These are phyloP conservation scores for Helicocarpus griseus DNA, from an alignment of 2,329 filamentous ascomycete species.

Conservation along the genomic window DNA sequence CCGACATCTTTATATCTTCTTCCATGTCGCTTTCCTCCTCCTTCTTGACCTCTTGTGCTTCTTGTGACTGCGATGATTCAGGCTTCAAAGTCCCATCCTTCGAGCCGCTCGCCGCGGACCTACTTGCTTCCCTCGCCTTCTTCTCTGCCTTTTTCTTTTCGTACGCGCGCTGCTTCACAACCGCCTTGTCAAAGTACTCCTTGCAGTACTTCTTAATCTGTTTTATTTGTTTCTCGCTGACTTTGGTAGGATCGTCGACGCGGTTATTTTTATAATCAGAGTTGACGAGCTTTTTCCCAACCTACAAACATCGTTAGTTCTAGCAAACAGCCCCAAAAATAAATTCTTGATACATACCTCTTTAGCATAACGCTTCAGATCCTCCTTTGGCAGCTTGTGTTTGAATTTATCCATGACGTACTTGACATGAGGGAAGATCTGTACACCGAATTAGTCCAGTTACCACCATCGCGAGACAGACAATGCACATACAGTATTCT, in stretches of 20 bases:
- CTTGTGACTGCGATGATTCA: slow-evolving; percentile 17
- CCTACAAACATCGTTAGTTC: slow-evolving; percentile 39
- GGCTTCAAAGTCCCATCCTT: slow-evolving; percentile 4
- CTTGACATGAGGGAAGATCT: slow-evolving; percentile 80
- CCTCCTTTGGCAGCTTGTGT: slow-evolving; percentile 74
- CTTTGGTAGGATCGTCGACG: slow-evolving; percentile 70
- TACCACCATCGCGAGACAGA: neutral
- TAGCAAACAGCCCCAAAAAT: slow-evolving; percentile 47
- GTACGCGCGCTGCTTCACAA: slow-evolving; percentile 61
- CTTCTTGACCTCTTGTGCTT: slow-evolving; percentile 11
- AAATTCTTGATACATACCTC: slow-evolving; percentile 38
- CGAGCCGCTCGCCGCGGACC: slow-evolving; percentile 5
- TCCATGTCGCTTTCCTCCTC: slow-evolving; percentile 14
- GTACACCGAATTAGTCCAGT: slow-evolving; percentile 1
- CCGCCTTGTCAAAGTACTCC: slow-evolving; percentile 78
- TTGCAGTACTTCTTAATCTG: slow-evolving; percentile 77
- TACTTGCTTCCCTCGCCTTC: slow-evolving; percentile 18
- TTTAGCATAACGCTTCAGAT: slow-evolving; percentile 55
- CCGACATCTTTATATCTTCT: slow-evolving; percentile 31
- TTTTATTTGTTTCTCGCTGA: slow-evolving; percentile 67
- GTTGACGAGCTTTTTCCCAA: slow-evolving; percentile 79
- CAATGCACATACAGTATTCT: slow-evolving; percentile 66
- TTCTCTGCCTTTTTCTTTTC: slow-evolving; percentile 54
- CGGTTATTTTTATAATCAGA: slow-evolving; percentile 85
- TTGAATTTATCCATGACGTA: slow-evolving; percentile 79